These are phyloP conservation scores for Fomitopsis pinicola DNA, from an alignment of 1,284 basidiomycete genomes.

Conservation along the genomic window DNA sequence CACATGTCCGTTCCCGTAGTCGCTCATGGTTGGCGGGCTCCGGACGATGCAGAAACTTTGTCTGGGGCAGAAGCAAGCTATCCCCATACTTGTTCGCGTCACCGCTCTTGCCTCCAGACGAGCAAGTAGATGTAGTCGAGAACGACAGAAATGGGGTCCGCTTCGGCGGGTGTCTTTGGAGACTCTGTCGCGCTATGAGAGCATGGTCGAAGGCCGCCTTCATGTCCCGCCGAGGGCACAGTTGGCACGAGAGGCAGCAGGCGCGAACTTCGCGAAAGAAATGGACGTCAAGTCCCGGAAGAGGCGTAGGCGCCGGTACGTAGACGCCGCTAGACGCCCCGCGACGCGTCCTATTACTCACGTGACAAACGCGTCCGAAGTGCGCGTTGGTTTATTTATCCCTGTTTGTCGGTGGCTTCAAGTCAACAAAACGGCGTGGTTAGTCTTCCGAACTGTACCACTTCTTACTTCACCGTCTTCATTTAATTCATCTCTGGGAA, in stretches of 20 bases:
- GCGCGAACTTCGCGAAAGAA: too few species aligned
- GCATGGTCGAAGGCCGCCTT: neutral
- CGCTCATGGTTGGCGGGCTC: slow-evolving; percentile 65
- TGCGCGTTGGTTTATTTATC: slow-evolving; percentile 25
- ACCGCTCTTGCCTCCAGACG: neutral
- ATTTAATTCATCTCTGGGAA: slow-evolving; percentile 7
- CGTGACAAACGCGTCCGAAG: slow-evolving; percentile 19
- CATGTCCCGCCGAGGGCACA: neutral
- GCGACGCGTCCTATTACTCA: neutral
- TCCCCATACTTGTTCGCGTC: slow-evolving; percentile 41
- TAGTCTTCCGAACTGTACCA: slow-evolving; percentile 10
- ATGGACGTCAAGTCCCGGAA: neutral
- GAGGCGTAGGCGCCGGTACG: too few species aligned
- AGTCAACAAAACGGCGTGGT: slow-evolving; percentile 30
- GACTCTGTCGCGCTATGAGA: neutral
- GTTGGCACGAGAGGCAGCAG: neutral
- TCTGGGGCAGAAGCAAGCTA: slow-evolving; percentile 83
- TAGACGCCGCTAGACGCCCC: too few species aligned
- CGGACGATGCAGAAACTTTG: slow-evolving; percentile 74
- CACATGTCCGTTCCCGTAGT: slow-evolving; percentile 66
- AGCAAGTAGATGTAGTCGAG: neutral
- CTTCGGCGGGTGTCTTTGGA: neutral
- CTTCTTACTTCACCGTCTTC: slow-evolving; percentile 14
- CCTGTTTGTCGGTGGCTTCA: slow-evolving; percentile 23
- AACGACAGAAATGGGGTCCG: neutral